These are phyloP conservation scores for Penicillium sumatraense DNA, from an alignment of 2,329 filamentous ascomycete species.

Conservation along the genomic window DNA sequence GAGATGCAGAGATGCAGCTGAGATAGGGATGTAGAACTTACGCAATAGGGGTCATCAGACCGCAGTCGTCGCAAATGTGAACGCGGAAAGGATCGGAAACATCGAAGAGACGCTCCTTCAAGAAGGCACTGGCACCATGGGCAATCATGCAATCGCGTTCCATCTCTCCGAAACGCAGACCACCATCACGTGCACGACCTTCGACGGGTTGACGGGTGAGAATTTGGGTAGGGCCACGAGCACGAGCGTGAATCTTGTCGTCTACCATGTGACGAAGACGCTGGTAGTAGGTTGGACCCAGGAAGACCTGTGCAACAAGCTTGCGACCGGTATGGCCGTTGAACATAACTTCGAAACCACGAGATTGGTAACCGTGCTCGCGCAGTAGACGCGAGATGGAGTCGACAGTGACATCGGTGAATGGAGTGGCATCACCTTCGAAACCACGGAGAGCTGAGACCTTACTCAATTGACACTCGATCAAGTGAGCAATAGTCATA, in stretches of 20 bases:
- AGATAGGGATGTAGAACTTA: conserved; percentile 61
- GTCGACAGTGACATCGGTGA: conserved; percentile 96
- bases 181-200: conserved; percentile 96
- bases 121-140: conserved; percentile 94
- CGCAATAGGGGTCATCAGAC: conserved; percentile 98
- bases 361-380: conserved; percentile 91
- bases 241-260: conserved; percentile 99
- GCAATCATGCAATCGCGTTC: conserved; percentile 99
- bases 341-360: conserved; percentile 98
- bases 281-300: conserved; percentile 98
- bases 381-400: conserved; percentile 85
- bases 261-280: conserved; percentile 99
- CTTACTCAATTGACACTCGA: conserved; percentile 97
- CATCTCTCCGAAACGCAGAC: conserved; percentile 99
- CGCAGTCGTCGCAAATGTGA: conserved; percentile 97
- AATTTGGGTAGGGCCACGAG: conserved; percentile 94
- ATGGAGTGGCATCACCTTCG: conserved; percentile 96
- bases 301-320: conserved; percentile 90
- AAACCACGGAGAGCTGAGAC: conserved; percentile 91
- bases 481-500: conserved; percentile 99
- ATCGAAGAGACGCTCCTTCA: conserved; percentile 96
- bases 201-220: conserved; percentile 96
- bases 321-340: conserved; percentile 97
- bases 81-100: conserved; percentile 98
- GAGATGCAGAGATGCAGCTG: neutral